Evolutionary conservation across 2,329 filamentous ascomycete species (phyloP).

Genomic region (Venturia aucupariae): DNA sequence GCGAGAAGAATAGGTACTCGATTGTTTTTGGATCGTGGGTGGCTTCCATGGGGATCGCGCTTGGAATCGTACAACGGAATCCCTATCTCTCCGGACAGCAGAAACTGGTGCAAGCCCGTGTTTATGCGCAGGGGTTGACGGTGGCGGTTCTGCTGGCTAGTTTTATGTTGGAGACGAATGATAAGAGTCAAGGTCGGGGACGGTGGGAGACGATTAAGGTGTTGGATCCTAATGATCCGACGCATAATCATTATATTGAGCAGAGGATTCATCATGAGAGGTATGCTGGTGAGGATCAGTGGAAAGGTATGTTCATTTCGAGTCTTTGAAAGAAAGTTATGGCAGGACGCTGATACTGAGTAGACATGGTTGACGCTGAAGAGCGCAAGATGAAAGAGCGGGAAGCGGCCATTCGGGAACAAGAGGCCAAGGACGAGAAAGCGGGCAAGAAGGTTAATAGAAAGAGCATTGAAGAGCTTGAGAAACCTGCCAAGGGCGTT

Average conservation of each 20-base stretch:
- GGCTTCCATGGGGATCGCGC: slow-evolving; percentile 65
- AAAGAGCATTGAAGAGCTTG: background rate
- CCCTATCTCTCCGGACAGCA: slow-evolving; percentile 65
- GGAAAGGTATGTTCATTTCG: slow-evolving; percentile 62
- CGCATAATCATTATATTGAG: slow-evolving; percentile 75
- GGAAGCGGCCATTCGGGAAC: slow-evolving; percentile 25
- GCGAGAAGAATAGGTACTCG: slow-evolving; percentile 70
- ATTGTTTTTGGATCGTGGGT: slow-evolving; percentile 80
- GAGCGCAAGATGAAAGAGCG: slow-evolving; percentile 52
- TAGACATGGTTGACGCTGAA: slow-evolving; percentile 76
- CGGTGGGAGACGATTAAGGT: slow-evolving; percentile 81
- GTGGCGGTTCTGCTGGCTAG: slow-evolving; percentile 74
- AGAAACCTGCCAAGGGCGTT: background rate
- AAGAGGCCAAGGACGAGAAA: slow-evolving; percentile 16
- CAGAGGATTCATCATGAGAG: slow-evolving; percentile 81
- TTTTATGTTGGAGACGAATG: slow-evolving; percentile 71
- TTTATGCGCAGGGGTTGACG: slow-evolving; percentile 86
- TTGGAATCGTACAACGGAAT: slow-evolving; percentile 68
- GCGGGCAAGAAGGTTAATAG: background rate
- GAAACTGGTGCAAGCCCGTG: slow-evolving; percentile 88
- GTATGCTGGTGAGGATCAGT: slow-evolving; percentile 83
- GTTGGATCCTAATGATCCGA: slow-evolving; percentile 69
- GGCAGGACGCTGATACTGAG: slow-evolving; percentile 15
- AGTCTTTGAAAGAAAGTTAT: slow-evolving; percentile 11
- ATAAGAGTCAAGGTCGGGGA: slow-evolving; percentile 66